Percentiles rank a stretch among this genome's conserved stretches.
These are phyloP conservation scores for Fusarium metavorans DNA, from an alignment of 2,329 filamentous ascomycete genomes.

Conservation along the genomic window DNA sequence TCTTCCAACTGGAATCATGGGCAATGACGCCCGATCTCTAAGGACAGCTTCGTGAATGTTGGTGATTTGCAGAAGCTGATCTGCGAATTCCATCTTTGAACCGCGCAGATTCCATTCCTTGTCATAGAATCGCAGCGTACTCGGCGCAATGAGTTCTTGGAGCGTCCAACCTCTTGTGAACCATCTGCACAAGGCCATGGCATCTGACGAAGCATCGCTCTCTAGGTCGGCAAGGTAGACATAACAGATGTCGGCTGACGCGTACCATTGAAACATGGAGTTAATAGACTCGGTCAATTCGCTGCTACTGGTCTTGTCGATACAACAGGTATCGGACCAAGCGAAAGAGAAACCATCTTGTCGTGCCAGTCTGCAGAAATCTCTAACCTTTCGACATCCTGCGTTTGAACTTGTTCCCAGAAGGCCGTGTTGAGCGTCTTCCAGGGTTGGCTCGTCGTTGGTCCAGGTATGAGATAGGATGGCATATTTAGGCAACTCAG, in stretches of 20 bases:
- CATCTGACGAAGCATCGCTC: background rate
- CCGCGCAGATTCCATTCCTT: background rate
- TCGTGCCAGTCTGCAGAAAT: constrained; percentile 6
- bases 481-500: constrained; percentile 4
- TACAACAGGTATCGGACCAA: constrained; percentile 39
- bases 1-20: background rate
- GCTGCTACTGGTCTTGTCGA: constrained; percentile 34
- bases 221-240: constrained; percentile 23
- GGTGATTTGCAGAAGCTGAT: background rate
- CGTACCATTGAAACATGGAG: constrained; percentile 38
- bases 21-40: background rate
- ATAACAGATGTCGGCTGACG: constrained; percentile 17
- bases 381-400: constrained; percentile 24
- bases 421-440: background rate
- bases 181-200: constrained; percentile 3
- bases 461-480: constrained; percentile 21
- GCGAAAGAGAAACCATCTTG: constrained; percentile 19
- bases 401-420: background rate
- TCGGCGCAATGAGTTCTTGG: constrained; percentile 7
- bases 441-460: constrained; percentile 15
- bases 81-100: background rate
- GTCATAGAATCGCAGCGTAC: background rate
- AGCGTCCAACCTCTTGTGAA: constrained; percentile 27
- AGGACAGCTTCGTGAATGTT: background rate
- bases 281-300: constrained; percentile 36